phyloP scores from a whole-genome alignment of 2,329 filamentous ascomycete genomes.

The Ceratocystis eucalypticola region DNA sequence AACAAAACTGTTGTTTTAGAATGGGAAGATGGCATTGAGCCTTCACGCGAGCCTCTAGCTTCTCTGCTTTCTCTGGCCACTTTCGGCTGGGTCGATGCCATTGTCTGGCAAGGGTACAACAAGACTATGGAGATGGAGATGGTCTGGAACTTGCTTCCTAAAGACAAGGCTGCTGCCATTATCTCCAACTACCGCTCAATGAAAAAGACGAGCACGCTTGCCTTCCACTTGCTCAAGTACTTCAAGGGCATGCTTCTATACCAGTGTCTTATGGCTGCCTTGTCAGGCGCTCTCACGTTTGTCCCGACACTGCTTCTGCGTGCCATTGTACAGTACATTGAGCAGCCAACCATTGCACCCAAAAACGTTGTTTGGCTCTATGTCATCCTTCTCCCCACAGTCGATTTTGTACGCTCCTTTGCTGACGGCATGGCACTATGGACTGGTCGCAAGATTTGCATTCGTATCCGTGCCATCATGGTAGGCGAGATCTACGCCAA shows the following conservation, averaged over 20 bases:
- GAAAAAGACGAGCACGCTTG: constrained; percentile 66
- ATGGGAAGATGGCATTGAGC: constrained; percentile 77
- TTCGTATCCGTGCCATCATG: constrained; percentile 83
- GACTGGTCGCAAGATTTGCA: constrained; percentile 88
- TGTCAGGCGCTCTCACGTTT: constrained; percentile 76
- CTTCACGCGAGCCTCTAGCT: constrained; percentile 72
- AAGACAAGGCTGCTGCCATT: constrained; percentile 73
- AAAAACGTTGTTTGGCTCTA: constrained; percentile 89
- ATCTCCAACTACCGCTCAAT: constrained; percentile 72
- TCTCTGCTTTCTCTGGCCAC: constrained; percentile 79
- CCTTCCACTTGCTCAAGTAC: constrained; percentile 69
- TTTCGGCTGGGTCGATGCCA: constrained; percentile 80
- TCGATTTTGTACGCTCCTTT: constrained; percentile 68
- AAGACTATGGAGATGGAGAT: constrained; percentile 68
- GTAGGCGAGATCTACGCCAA: constrained; percentile 97
- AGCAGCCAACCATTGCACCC: constrained; percentile 61
- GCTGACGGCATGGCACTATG: constrained; percentile 78
- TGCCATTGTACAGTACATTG: constrained; percentile 87
- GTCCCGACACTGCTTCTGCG: constrained; percentile 81
- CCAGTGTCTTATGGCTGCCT: constrained; percentile 67
- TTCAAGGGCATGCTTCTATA: constrained; percentile 64
- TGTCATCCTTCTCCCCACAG: constrained; percentile 75
- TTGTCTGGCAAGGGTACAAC: constrained; percentile 81
- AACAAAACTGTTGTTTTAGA: constrained; percentile 81
- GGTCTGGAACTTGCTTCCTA: constrained; percentile 83